Conservation (phyloP, 306 rosid genomes). For the Mucuna pruriens region DNA sequence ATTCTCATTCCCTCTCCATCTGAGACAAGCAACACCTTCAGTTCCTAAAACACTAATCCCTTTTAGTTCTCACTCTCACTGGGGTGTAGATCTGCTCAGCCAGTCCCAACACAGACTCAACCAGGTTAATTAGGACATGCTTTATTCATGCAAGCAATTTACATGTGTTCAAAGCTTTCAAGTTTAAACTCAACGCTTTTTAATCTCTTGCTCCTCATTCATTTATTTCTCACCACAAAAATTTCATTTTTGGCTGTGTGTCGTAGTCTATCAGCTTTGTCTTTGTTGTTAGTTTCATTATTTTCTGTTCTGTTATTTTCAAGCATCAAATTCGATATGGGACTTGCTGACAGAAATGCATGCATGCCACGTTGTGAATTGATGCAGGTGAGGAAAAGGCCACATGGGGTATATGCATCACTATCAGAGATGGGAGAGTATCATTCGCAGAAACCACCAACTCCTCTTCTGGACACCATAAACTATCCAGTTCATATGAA, state of each 20-base stretch:
- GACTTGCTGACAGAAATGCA: conserved; percentile 42
- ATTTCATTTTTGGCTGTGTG: not conserved
- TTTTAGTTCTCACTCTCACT: conserved; percentile 43
- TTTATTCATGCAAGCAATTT: not conserved
- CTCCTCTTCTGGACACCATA: conserved; percentile 89
- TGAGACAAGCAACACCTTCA: conserved; percentile 46
- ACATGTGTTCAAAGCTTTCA: too few relatives aligned
- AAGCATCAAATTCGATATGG: too few relatives aligned
- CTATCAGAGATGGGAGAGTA: conserved; percentile 70
- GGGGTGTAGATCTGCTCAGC: conserved; percentile 52
- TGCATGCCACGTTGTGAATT: conserved; percentile 37
- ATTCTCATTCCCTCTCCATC: conserved; percentile 56
- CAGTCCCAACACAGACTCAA: conserved; percentile 45
- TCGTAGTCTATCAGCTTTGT: conserved; percentile 2
- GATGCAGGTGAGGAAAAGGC: conserved; percentile 60
- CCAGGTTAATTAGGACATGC: conserved; percentile 57
- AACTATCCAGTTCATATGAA: conserved; percentile 95
- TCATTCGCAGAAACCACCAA: conserved; percentile 74
- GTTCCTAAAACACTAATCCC: conserved; percentile 41
- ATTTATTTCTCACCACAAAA: not conserved
- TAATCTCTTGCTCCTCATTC: not conserved
- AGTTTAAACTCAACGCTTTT: too few relatives aligned
- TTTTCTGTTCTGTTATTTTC: too few relatives aligned
- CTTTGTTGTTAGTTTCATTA: too few relatives aligned
- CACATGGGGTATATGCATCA: conserved; percentile 66